Evolutionary conservation across 2,329 filamentous ascomycete genomes (phyloP).

Genomic region (Chaetomiaceae sp.): DNA sequence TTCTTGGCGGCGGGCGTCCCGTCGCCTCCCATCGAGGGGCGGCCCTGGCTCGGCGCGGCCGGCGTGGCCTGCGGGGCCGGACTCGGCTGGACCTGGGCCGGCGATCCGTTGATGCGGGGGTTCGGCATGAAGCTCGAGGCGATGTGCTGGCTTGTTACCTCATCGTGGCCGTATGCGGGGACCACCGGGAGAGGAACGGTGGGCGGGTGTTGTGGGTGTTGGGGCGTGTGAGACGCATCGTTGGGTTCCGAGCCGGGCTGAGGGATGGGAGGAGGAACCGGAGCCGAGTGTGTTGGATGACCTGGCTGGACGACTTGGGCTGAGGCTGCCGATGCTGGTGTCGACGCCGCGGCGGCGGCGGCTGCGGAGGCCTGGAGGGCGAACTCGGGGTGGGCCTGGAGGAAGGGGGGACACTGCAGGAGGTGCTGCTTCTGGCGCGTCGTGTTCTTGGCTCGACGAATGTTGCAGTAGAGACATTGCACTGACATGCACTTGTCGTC

Average conservation of each 20-base stretch:
- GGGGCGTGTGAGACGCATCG: not conserved
- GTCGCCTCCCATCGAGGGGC: constrained; percentile 17
- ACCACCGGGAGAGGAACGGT: not conserved
- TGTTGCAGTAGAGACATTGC: constrained; percentile 25
- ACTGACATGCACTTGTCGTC: constrained; percentile 23
- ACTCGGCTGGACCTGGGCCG: constrained; percentile 13
- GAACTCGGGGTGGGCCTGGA: constrained; percentile 24
- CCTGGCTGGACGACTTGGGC: not conserved
- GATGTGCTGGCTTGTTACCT: constrained; percentile 15
- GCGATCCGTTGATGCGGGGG: constrained; percentile 24
- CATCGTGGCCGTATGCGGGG: constrained; percentile 5
- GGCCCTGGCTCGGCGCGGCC: constrained; percentile 5
- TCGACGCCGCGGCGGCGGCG: constrained; percentile 1
- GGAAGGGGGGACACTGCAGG: constrained; percentile 22
- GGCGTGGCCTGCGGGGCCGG: not conserved
- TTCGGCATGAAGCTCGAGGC: constrained; percentile 25
- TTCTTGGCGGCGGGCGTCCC: constrained; percentile 23
- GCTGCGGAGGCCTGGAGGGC: constrained; percentile 16
- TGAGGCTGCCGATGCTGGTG: not conserved
- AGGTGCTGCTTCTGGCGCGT: constrained; percentile 28
- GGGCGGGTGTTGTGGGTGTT: not conserved
- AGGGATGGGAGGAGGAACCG: not conserved
- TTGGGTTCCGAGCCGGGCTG: not conserved
- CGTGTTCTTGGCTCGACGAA: constrained; percentile 26
- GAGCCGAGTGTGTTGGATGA: not conserved